Percentiles rank a stretch among this genome's conserved stretches.
These are phyloP conservation scores for Hyaloscypha finlandica DNA, from an alignment of 495 filamentous ascomycete genomes.

Conservation along the genomic window DNA sequence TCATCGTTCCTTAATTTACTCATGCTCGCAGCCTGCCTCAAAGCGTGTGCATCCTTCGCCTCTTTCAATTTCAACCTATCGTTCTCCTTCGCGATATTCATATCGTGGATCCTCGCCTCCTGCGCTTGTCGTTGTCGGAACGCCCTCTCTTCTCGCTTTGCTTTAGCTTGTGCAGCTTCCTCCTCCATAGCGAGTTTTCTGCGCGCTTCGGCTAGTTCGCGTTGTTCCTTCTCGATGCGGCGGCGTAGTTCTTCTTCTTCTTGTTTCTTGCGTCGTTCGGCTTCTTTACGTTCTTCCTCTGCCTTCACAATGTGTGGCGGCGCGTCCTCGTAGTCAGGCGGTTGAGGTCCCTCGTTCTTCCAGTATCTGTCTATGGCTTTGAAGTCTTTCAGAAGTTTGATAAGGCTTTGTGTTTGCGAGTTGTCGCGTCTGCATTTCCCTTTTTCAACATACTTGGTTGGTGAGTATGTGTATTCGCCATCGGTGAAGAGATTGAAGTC, in stretches of 20 bases:
- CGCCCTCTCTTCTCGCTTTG: slow-evolving; percentile 12
- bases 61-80: slow-evolving; percentile 16
- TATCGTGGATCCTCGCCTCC: slow-evolving; percentile 13
- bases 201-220: slow-evolving; percentile 1
- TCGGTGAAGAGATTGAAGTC: slow-evolving; percentile 29
- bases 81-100: slow-evolving; percentile 25
- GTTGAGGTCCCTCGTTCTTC: slow-evolving; percentile 25
- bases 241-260: slow-evolving; percentile 14
- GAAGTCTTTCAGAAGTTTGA: slow-evolving; percentile 19
- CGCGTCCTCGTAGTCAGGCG: slow-evolving; percentile 14
- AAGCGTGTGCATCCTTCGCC: slow-evolving; percentile 13
- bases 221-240: slow-evolving; percentile 18
- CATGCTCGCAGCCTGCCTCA: slow-evolving; percentile 24
- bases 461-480: slow-evolving; percentile 23
- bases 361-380: slow-evolving; percentile 21
- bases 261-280: slow-evolving; percentile 8
- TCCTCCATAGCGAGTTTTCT: slow-evolving; percentile 17
- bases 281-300: slow-evolving; percentile 22
- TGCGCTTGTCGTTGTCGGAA: slow-evolving; percentile 23
- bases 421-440: slow-evolving; percentile 22
- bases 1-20: slow-evolving; percentile 23
- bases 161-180: slow-evolving; percentile 24
- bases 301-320: slow-evolving; percentile 13
- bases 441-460: slow-evolving; percentile 25
- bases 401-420: slow-evolving; percentile 16